Conservation (phyloP, 179 eudicot species). For the Monotropa hypopitys region DNA sequence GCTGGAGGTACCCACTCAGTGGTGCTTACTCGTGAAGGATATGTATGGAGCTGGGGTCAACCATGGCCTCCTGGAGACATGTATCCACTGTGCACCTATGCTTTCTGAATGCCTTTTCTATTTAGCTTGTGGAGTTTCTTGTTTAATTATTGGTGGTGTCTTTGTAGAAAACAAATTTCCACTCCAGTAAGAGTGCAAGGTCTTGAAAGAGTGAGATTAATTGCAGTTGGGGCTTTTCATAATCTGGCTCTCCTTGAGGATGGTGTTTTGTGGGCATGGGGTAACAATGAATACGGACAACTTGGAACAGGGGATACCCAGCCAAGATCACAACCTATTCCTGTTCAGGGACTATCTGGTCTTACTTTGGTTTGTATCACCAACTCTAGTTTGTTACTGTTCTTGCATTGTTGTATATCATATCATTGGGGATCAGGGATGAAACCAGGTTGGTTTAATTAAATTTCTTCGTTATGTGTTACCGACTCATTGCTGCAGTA, state of each 20-base stretch:
- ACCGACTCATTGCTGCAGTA: background rate
- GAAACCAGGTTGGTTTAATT: background rate
- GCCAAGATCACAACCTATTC: constrained; percentile 91
- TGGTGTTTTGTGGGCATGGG: constrained; percentile 90
- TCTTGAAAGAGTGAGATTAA: constrained; percentile 61
- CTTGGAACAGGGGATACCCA: constrained; percentile 99
- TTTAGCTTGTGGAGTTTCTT: background rate
- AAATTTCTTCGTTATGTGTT: background rate
- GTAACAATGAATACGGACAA: constrained; percentile 95
- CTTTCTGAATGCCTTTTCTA: background rate
- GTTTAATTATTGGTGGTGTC: background rate
- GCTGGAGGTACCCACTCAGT: constrained; percentile 99
- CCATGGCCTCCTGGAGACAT: constrained; percentile 99
- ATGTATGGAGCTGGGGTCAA: constrained; percentile 99
- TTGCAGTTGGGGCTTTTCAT: constrained; percentile 97
- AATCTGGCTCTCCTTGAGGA: constrained; percentile 87
- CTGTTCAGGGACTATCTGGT: constrained; percentile 72
- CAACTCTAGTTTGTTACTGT: background rate
- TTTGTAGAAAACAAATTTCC: constrained; percentile 74
- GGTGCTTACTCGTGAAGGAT: constrained; percentile 89
- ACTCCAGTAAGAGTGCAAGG: constrained; percentile 90
- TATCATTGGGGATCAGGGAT: background rate
- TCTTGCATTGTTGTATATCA: background rate
- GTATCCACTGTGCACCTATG: constrained; percentile 29
- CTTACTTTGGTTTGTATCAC: constrained; percentile 51